Evolutionary conservation across 78 protist genomes (phyloP).

Genomic region (Chrysochromulina parva): DNA sequence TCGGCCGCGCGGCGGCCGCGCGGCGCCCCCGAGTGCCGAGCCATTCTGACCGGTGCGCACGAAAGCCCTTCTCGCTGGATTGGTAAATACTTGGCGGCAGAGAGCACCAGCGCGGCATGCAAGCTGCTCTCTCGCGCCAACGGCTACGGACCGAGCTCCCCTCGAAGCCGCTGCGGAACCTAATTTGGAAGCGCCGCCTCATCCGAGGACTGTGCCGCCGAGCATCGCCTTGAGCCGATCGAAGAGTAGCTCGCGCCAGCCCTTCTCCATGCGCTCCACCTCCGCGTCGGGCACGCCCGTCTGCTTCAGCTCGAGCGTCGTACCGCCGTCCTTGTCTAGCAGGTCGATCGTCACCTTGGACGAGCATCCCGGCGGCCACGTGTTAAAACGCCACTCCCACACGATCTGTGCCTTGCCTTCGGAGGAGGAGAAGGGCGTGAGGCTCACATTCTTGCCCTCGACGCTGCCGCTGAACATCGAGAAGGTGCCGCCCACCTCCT

Average conservation of each 20-base stretch:
- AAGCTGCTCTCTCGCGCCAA: too few relatives aligned
- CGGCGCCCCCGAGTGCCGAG: too few relatives aligned
- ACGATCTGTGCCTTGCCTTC: neutral
- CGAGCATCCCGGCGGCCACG: neutral
- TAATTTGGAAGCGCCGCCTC: too few relatives aligned
- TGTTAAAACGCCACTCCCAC: conserved; percentile 21
- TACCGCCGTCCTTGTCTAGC: neutral
- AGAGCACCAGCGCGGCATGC: too few relatives aligned
- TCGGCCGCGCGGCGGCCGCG: too few relatives aligned
- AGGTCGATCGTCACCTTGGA: neutral
- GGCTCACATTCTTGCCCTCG: conserved; percentile 2
- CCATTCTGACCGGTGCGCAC: too few relatives aligned
- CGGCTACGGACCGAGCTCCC: too few relatives aligned
- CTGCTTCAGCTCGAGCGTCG: neutral
- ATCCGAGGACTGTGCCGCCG: neutral
- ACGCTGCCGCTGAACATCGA: neutral
- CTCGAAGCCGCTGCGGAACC: too few relatives aligned
- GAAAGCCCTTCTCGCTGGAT: too few relatives aligned
- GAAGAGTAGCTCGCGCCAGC: neutral
- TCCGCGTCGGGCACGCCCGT: conserved; percentile 6
- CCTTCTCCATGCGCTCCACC: neutral
- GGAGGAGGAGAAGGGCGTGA: neutral
- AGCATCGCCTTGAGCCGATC: neutral
- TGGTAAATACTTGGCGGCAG: too few relatives aligned
- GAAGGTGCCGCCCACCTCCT: neutral